These are phyloP conservation scores for Aspergillus sergii DNA, from an alignment of 2,329 filamentous ascomycete species.

Conservation along the genomic window DNA sequence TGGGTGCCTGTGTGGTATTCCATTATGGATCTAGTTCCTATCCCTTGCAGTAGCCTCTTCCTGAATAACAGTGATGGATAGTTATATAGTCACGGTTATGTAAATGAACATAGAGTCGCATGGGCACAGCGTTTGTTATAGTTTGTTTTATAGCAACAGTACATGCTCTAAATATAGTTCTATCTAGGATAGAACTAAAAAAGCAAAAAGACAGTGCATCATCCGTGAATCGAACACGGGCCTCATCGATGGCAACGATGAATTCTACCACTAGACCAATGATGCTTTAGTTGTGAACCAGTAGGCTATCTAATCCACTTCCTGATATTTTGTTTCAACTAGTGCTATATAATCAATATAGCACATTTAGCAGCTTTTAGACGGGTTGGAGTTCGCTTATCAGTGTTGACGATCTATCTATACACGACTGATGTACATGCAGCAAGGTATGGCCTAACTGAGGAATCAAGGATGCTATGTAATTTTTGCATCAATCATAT, in stretches of 20 bases:
- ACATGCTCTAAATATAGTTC: too few species aligned
- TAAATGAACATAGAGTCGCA: too few species aligned
- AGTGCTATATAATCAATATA: too few species aligned
- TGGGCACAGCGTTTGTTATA: too few species aligned
- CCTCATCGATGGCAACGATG: constrained; percentile 48
- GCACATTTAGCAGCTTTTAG: too few species aligned
- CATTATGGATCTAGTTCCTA: neutral
- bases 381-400: too few species aligned
- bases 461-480: too few species aligned
- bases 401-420: too few species aligned
- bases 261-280: constrained; percentile 48
- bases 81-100: too few species aligned
- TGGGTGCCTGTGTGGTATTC: neutral
- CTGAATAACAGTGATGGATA: neutral
- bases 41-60: neutral
- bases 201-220: constrained; percentile 33
- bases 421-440: neutral
- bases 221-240: constrained; percentile 50
- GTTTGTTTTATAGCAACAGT: too few species aligned
- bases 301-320: constrained; percentile 10
- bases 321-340: neutral
- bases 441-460: too few species aligned
- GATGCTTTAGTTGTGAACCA: constrained; percentile 26
- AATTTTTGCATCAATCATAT: neutral
- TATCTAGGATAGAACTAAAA: too few species aligned